phyloP scores from a whole-genome alignment of 116 monocot genomes.

The Cymodocea nodosa region DNA sequence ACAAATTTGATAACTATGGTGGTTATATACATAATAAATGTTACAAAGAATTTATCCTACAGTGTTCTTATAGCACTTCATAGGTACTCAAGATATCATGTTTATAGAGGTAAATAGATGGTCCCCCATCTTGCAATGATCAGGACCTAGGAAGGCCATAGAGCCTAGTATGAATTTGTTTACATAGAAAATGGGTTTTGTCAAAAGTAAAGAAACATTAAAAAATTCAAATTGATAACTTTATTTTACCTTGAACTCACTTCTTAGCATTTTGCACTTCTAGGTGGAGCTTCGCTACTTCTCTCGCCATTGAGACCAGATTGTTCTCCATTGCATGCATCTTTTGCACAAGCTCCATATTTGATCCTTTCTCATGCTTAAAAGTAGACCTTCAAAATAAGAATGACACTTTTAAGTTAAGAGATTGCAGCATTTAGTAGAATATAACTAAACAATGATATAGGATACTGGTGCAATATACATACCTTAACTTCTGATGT shows the following conservation, averaged over 20 bases:
- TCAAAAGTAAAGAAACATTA: not conserved
- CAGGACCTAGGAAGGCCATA: too few relatives aligned
- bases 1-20: too few relatives aligned
- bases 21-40: too few relatives aligned
- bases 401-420: not conserved
- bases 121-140: too few relatives aligned
- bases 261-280: conserved; percentile 51
- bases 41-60: too few relatives aligned
- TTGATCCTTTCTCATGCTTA: conserved; percentile 69
- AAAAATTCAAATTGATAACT: not conserved
- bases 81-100: too few relatives aligned
- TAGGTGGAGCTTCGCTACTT: conserved; percentile 60
- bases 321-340: conserved; percentile 83
- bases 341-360: conserved; percentile 64
- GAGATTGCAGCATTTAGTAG: not conserved
- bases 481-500: conserved; percentile 71
- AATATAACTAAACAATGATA: not conserved
- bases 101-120: too few relatives aligned
- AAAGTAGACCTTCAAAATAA: conserved; percentile 35
- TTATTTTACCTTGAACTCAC: conserved; percentile 22
- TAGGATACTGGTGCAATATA: not conserved
- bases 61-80: too few relatives aligned
- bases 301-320: conserved; percentile 44
- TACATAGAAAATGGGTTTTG: not conserved
- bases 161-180: too few relatives aligned